Conservation (phyloP, 345 rosid genomes). For the Brassica carinata region DNA sequence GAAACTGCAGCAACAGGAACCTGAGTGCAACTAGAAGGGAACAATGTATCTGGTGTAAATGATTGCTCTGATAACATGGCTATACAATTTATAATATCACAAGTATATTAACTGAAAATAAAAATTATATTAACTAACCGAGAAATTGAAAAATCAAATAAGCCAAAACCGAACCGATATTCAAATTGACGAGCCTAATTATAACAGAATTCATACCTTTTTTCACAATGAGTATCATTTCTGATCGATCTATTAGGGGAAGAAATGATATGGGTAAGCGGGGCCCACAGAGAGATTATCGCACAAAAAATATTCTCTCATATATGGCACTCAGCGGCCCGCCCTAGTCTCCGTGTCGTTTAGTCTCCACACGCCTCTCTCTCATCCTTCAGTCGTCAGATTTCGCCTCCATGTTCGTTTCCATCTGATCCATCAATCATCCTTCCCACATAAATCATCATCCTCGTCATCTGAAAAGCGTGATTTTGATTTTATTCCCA, state of each 20-base stretch:
- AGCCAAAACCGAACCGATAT: too few relatives aligned
- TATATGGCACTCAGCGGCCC: slow-evolving; percentile 30
- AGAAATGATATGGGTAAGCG: background rate
- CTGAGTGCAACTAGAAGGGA: too few relatives aligned
- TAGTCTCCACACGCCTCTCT: slow-evolving; percentile 41
- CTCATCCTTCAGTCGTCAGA: slow-evolving; percentile 19
- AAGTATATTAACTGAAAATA: too few relatives aligned
- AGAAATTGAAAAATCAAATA: too few relatives aligned
- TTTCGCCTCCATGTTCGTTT: slow-evolving; percentile 30
- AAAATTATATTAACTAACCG: too few relatives aligned
- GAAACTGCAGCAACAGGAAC: too few relatives aligned
- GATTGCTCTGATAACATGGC: too few relatives aligned
- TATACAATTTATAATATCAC: too few relatives aligned
- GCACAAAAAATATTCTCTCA: background rate
- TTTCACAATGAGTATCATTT: background rate
- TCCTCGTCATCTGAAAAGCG: slow-evolving; percentile 31
- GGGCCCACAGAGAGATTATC: background rate
- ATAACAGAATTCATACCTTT: too few relatives aligned
- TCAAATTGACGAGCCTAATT: too few relatives aligned
- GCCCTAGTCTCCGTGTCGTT: slow-evolving; percentile 34
- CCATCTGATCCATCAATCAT: slow-evolving; percentile 16
- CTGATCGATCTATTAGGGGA: background rate
- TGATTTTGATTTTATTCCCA: slow-evolving; percentile 25
- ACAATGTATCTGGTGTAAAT: too few relatives aligned
- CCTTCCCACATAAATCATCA: slow-evolving; percentile 1